Evolutionary conservation across 2,329 filamentous ascomycete species (phyloP), one percentile per base, ranked within the genome.

Genomic region (Amesomyces nigricolor): DNA sequence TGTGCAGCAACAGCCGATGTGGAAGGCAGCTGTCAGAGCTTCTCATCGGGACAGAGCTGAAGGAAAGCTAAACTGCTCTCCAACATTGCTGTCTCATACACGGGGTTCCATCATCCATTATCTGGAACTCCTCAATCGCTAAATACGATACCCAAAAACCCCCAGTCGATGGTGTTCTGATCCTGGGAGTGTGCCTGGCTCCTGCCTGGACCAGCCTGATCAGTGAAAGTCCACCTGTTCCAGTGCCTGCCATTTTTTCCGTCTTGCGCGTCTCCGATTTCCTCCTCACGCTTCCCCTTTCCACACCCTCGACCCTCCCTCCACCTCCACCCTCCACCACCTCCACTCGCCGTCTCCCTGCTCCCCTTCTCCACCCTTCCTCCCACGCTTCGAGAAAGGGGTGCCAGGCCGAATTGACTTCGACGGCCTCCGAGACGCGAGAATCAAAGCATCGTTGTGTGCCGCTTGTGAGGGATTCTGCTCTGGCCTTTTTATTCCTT

Each of bases 261-360:
- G 13, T 45, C 39, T 52, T 49, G 46, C 54, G 19, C 38, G 40
- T 50, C 39, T 49, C 49, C 40, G 35, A 42, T 47, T 53, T 42
- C 49, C 47, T 47, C 38, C 45, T 42, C 22, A 32, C 39, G 51
- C 62, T 65, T 62, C 58, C 57, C 63, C 59, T 61, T 62, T 65
- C 60, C 38, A 35, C 38, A 35, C 11, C 32, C 32, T 35, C 32
- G 9, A 35, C 32, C 32, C 32, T 32, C 30, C 30, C 7, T 35
- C 32, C 8, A 46, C 35, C 32, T 57, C 51, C 59, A 39, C 42
- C 46, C 42, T 50, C 19, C 37, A 11, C 35, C 47, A 39, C 19
- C n/a, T 29, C 43, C 43, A 29, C 56, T 62, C 62, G 57, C 58
- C 53, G 57, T 55, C 35, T 11, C 22, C 3, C 29, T 16, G 13